These are phyloP conservation scores for Yarrowia sp. DNA, from an alignment of 805 yeast species.

Conservation along the genomic window DNA sequence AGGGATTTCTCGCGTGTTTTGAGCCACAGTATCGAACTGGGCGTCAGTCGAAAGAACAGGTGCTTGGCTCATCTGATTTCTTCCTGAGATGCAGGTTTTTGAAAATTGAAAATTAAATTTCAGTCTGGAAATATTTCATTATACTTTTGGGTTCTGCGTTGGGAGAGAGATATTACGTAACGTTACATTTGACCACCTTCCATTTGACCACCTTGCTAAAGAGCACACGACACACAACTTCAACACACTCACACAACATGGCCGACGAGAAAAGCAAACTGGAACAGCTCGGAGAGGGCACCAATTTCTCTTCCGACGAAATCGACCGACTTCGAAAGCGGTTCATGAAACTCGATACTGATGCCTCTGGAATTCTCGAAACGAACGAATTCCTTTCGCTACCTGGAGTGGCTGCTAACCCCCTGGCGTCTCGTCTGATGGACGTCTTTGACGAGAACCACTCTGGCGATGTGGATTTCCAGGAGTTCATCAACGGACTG, in stretches of 20 bases:
- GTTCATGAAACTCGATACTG: conserved; percentile 92
- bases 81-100: background rate
- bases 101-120: background rate
- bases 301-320: conserved; percentile 57
- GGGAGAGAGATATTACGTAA: conserved; percentile 15
- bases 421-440: conserved; percentile 83
- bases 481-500: conserved; percentile 84
- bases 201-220: conserved; percentile 4
- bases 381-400: conserved; percentile 85
- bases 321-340: conserved; percentile 87
- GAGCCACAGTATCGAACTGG: conserved; percentile 14
- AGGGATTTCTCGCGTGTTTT: background rate
- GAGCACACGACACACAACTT: background rate
- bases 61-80: conserved; percentile 24
- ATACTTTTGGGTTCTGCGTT: background rate
- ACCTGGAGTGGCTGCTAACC: conserved; percentile 89
- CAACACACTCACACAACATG: background rate
- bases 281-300: conserved; percentile 18
- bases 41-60: conserved; percentile 14
- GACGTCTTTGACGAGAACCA: conserved; percentile 93
- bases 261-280: conserved; percentile 23
- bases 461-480: conserved; percentile 91
- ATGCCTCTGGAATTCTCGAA: conserved; percentile 88
- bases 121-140: background rate
- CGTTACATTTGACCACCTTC: background rate